Conservation (phyloP, 371 early-diverging fungal genomes). For the Polyrhizophydium stewartii region DNA sequence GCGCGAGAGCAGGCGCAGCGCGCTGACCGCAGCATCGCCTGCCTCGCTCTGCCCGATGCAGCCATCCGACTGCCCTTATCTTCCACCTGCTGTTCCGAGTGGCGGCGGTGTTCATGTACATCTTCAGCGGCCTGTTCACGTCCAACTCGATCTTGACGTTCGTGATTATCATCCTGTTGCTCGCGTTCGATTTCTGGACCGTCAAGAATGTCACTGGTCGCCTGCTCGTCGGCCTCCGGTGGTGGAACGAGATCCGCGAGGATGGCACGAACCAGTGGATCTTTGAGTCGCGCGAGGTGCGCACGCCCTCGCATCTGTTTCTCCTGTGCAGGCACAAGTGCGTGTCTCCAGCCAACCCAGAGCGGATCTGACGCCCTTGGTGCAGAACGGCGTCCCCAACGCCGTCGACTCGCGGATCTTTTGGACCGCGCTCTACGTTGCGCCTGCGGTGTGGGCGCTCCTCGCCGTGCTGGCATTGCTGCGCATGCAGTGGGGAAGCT, state of each 20-base stretch:
- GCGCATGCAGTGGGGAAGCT: slow-evolving; percentile 69
- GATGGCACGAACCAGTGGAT: slow-evolving; percentile 92
- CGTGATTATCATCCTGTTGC: slow-evolving; percentile 80
- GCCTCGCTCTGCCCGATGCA: slow-evolving; percentile 1
- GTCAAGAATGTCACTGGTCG: slow-evolving; percentile 97
- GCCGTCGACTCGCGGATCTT: slow-evolving; percentile 84
- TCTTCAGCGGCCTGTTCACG: slow-evolving; percentile 74
- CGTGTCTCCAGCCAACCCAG: no score
- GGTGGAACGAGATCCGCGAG: slow-evolving; percentile 97
- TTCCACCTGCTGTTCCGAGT: slow-evolving; percentile 85
- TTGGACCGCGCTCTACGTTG: slow-evolving; percentile 85
- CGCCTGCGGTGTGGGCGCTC: slow-evolving; percentile 80
- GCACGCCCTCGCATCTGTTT: background rate
- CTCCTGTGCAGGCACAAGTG: no score
- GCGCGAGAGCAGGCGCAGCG: background rate
- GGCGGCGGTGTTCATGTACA: slow-evolving; percentile 71
- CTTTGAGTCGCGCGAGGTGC: slow-evolving; percentile 86
- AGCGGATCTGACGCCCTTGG: background rate
- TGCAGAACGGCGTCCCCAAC: slow-evolving; percentile 67
- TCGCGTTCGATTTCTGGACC: slow-evolving; percentile 98
- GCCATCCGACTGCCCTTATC: slow-evolving; percentile 85
- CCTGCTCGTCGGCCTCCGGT: slow-evolving; percentile 90
- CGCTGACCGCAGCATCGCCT: background rate
- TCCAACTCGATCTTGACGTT: slow-evolving; percentile 85
- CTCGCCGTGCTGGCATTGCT: slow-evolving; percentile 75